Conservation (phyloP, 352 stramenopile species). For the Phytophthora melonis region DNA sequence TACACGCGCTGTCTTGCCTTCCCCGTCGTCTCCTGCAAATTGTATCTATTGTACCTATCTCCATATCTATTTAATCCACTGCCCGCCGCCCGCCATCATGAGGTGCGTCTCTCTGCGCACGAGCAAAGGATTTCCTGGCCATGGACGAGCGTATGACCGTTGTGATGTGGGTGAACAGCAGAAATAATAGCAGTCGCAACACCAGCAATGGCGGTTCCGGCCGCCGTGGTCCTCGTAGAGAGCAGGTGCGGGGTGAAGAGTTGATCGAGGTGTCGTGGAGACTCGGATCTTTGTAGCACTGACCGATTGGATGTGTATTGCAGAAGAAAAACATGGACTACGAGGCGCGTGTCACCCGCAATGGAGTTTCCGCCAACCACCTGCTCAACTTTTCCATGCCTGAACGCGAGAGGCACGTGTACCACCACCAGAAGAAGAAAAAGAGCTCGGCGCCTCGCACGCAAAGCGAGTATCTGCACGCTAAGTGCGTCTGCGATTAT, state of each 20-base stretch:
- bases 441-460: conserved; percentile 71
- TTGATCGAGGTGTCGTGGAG: neutral
- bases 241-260: conserved; percentile 36
- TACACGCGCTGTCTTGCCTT: conserved; percentile 9
- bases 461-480: conserved; percentile 87
- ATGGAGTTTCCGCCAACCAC: conserved; percentile 83
- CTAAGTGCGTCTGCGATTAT: conserved; percentile 65
- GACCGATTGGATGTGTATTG: neutral
- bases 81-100: conserved; percentile 37
- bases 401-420: conserved; percentile 64
- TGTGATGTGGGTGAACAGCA: conserved; percentile 12
- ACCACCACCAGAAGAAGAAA: conserved; percentile 68
- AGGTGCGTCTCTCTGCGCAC: conserved; percentile 42
- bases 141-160: neutral
- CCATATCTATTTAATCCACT: conserved; percentile 49
- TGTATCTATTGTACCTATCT: conserved; percentile 38
- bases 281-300: conserved; percentile 15
- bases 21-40: conserved; percentile 18
- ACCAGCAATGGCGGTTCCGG: conserved; percentile 36
- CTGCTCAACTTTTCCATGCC: conserved; percentile 87
- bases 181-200: conserved; percentile 42
- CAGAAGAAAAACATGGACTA: conserved; percentile 68
- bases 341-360: conserved; percentile 65
- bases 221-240: conserved; percentile 45
- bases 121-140: neutral